phyloP scores from a whole-genome alignment of 2,329 filamentous ascomycete species.

The Diaporthe citriasiana region DNA sequence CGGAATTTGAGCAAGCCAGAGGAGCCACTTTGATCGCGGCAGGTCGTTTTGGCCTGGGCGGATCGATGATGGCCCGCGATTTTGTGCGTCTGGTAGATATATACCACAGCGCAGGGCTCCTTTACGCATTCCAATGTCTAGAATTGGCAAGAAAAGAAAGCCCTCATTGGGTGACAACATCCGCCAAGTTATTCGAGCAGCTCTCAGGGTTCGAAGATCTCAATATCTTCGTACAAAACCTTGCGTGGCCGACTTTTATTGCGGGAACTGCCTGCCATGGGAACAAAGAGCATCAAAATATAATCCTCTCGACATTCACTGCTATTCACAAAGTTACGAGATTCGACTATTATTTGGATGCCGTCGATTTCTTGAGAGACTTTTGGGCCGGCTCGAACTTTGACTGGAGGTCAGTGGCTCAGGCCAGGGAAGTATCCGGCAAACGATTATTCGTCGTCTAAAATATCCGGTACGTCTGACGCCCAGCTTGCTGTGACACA shows the following conservation, averaged over 20 bases:
- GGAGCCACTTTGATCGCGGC: constrained; percentile 13
- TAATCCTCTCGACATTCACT: not conserved
- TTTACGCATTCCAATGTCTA: not conserved
- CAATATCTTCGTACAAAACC: not conserved
- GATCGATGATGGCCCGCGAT: not conserved
- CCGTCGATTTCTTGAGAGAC: not conserved
- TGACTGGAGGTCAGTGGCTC: not conserved
- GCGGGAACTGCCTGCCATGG: constrained; percentile 1
- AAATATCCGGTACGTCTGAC: rapidly evolving
- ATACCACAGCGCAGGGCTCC: constrained; percentile 7
- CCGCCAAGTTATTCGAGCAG: not conserved
- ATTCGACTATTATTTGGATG: not conserved
- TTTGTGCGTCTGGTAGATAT: constrained; percentile 2
- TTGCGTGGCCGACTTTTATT: constrained; percentile 16
- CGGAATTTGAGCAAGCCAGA: constrained; percentile 12
- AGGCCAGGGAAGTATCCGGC: not conserved
- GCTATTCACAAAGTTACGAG: not conserved
- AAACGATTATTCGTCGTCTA: constrained; percentile 11
- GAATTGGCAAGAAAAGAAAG: not conserved
- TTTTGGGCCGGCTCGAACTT: not conserved
- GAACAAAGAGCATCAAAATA: not conserved
- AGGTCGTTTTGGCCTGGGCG: not conserved
- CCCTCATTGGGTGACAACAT: not conserved
- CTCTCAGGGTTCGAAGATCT: not conserved
- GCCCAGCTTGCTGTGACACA: not conserved